Percentiles rank a stretch among this genome's conserved stretches.
Evolutionary conservation across 257 asterid species (phyloP).

Genomic region (Salvia miltiorrhiza): DNA sequence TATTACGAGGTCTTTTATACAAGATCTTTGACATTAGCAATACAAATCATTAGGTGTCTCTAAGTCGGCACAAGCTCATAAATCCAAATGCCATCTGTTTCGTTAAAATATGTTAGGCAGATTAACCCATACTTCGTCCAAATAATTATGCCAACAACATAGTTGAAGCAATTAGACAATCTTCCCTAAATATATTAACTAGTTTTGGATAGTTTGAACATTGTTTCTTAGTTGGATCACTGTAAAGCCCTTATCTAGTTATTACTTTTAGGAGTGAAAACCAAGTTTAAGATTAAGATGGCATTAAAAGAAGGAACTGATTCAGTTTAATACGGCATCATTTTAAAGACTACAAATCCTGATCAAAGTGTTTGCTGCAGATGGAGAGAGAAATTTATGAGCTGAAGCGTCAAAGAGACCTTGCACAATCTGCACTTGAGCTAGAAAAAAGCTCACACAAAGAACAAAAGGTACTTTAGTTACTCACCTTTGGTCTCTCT

Average conservation of each 20-base stretch:
- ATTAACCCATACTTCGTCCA: background rate
- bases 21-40: conserved; percentile 1
- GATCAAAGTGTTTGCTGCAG: conserved; percentile 41
- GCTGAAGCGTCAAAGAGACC: conserved; percentile 79
- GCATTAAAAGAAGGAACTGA: background rate
- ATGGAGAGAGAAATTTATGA: conserved; percentile 89
- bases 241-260: background rate
- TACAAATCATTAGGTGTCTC: background rate
- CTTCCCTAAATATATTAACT: background rate
- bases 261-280: background rate
- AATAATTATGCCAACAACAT: background rate
- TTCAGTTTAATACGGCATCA: background rate
- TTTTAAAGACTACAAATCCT: background rate
- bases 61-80: background rate
- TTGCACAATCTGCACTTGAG: conserved; percentile 76
- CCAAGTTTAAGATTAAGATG: conserved; percentile 5
- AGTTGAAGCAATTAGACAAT: background rate
- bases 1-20: conserved; percentile 16
- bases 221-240: background rate
- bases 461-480: conserved; percentile 68
- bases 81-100: background rate
- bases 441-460: conserved; percentile 69
- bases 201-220: background rate
- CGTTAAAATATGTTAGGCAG: no score
- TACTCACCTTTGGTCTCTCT: background rate